Base-by-base conservation (phyloP, 352 stramenopile species). In the Thraustochytrium sp. region DNA sequence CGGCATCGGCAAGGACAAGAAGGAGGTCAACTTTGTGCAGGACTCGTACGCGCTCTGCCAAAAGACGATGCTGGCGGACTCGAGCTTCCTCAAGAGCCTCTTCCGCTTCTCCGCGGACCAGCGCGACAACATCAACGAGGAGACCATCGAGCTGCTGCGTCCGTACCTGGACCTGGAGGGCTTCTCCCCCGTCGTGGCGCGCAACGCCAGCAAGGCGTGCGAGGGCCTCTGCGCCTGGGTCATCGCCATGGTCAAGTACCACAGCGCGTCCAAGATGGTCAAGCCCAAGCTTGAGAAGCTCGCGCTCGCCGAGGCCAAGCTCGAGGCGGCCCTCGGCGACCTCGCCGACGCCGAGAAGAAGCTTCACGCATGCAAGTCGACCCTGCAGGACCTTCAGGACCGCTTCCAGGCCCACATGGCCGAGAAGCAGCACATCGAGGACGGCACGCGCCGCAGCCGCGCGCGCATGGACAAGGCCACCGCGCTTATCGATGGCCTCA, bases 91-190 rank as follows among this genome's bases (percentile, higher is more conserved):
- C 3, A 97, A 95, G 82, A 96, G 98, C 65, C 91, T 99, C 31
- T 91, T 98, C 84, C 95, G 91, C 40, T 99, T 99, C 86, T 96
- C 94, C 49, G 91, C 92, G 0, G 91, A 96, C 37, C 95, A 95
- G 31, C 98, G 98, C 76, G 95, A 98, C 88, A 91, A 96, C 86
- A 98, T 99, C 88, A 98, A 98, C 77, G 96, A 99, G 88, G 96
- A 99, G 85, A 99, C 95, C 0, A 98, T 99, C 78, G 96, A 99
- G 88, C 92, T 99, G 16, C 90, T 99, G 18, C 91, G 89, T 34
- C 94, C 94, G 3, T 99, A 99, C 88, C 93, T 99, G 86, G 94
- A 98, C 23, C 89, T 98, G 0, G 94, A 98, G 84, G 92, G 94
- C 2, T 99, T 99, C 86, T 91, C 94, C 36, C 91, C 95, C 0